Base-by-base conservation (phyloP, 257 asterid genomes). In the Nicotiana knightiana region DNA sequence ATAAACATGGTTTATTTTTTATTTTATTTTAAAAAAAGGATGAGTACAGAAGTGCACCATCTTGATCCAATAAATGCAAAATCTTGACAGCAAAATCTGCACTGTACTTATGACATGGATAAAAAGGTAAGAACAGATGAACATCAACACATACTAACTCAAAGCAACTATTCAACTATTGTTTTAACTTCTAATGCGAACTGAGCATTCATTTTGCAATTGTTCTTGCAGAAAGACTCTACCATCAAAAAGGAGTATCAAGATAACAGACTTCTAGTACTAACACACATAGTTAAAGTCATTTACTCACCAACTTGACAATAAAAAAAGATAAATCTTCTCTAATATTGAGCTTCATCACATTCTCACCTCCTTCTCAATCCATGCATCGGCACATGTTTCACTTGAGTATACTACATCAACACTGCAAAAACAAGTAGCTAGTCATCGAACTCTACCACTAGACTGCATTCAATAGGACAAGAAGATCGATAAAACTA, bases 321-420 rank as follows among this genome's bases (percentile, higher is more conserved):
- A 71, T 71, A 71, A 12, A 71, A 43, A 70, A 71, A 21, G 61
- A 75, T 75, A 75, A 51, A 51, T 26, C 62, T 51, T 75, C 79
- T 51, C 75, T 51, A 39, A 21, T 53, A 53, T 82, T 62, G 76
- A 71, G 81, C 80, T 67, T n/a, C 51, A 67, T 73, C 76, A 82
- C 46, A 76, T 83, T 70, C 89, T 87, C 77, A 96, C 99, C 98
- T 96, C 99, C 89, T 94, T 94, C 92, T 96, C 99, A 73, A 96
- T 96, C 98, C 99, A 96, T 83, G 97, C 89, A 90, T 96, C 99
- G 30, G 98, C 99, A 81, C 95, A 93, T 82, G 98, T 93, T 90
- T 94, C 97, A 76, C 88, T 84, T 48, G 98, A 88, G 89, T 51
- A 96, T 67, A 96, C 91, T 35, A 94, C 65, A 88, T 96, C 99